Evolutionary conservation across 148 eudicot species (phyloP), one percentile per base, ranked within the genome.

Genomic region (Silene conica): DNA sequence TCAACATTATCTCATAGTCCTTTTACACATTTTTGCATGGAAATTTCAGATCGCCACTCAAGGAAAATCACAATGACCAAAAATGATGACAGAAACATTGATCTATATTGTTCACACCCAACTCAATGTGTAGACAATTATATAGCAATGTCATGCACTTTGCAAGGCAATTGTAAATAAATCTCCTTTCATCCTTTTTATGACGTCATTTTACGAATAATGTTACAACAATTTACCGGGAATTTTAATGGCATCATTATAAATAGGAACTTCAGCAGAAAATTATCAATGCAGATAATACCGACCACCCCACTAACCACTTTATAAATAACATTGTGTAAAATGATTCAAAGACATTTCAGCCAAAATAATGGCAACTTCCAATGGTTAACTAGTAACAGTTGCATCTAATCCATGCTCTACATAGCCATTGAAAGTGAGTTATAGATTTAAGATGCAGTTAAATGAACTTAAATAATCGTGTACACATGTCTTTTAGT

Each of bases 401-500:
- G 5, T 59, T 16, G 69, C 43, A 64, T 64, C 69, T 64, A 34
- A 64, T 19, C 69, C 46, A 63, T 63, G 21, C 46, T 64, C 69
- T 19, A 64, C 48, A 38, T 14, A 16, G 69, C 46, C 69, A n/a
- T n/a, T n/a, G n/a, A n/a, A n/a, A n/a, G n/a, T n/a, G n/a, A n/a
- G n/a, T n/a, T 25, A 14, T 34, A 63, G 34, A 25, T 25, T 31
- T 31, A 31, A 5, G 21, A 34, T 38, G 20, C 48, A 18, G 48
- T 48, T 64, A 38, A 64, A 64, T 64, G 48, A 19, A 64, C 69
- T 9, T 31, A 34, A 20, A 64, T 34, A 21, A 38, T 31, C 19
- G 31, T 64, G 69, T 15, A 64, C 8, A 16, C 18, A 31, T 2
- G 48, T 15, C 46, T 38, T 64, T 31, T 18, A 34, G 20, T 43